Evolutionary conservation across 768 basidiomycete species (phyloP), one percentile per base, ranked within the genome.

Genomic region (Trametes meyenii): DNA sequence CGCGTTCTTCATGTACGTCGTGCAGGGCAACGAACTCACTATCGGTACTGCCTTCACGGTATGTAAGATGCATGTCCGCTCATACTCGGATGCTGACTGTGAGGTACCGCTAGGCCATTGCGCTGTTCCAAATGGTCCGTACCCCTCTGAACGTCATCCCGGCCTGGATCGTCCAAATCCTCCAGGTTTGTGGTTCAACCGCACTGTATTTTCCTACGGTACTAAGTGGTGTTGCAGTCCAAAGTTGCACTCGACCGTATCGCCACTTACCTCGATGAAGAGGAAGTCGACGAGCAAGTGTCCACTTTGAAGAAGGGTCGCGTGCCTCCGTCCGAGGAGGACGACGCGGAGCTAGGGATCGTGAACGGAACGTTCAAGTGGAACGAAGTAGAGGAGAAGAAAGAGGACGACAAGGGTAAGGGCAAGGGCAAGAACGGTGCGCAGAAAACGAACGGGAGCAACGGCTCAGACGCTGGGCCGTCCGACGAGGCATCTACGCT

Each of bases 11-110:
- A 80, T 79, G 19, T 94, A 85, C 62, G 85, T 95, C 26, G 75
- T 85, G 63, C 84, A 82, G 65, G 89, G 90, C 0, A 83, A 92
- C 48, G 77, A 90, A 70, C 72, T 98, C 49, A 89, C 92, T 0
- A 80, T 95, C 50, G 80, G 88, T 10, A 81, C 85, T 17, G 95
- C 96, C 0, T 96, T 96, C 70, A 96, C 95, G 45, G 88, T 88
- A 44, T 38, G 84, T 76, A 40, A 17, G 40, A 6, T 1, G 26
- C n/a, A 10, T 33, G 7, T 13, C 17, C 14, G 58, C 17, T 38
- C 35, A 17, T 36, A 38, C 49, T 12, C 40, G 33, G 38, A 35
- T 62, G 40, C 26, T 55, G 21, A 48, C 33, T 1, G n/a, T n/a
- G 1, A 14, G 11, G n/a, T 35, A 16, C 19, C 13, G 53, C 2